Conservation (phyloP, 139 green algal genomes). For the Coelastrella sp. region DNA sequence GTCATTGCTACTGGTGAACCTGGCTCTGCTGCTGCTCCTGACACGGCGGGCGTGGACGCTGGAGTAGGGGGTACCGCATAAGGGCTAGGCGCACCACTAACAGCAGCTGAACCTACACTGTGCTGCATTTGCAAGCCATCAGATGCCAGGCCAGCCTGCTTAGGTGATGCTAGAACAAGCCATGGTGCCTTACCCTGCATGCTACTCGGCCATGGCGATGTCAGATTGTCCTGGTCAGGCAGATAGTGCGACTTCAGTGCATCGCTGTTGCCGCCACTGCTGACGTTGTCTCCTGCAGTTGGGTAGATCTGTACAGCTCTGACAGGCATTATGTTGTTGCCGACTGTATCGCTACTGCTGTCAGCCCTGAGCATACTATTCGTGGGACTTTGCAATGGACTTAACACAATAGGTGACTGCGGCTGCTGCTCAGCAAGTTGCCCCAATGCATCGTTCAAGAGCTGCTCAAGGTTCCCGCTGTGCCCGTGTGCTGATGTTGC, state of each 20-base stretch:
- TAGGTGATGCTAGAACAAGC: not conserved
- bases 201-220: not conserved
- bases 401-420: too few species aligned
- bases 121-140: not conserved
- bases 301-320: too few species aligned
- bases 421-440: not conserved
- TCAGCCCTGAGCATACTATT: too few species aligned
- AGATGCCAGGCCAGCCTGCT: not conserved
- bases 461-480: not conserved
- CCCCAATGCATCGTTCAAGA: not conserved
- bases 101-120: not conserved
- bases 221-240: constrained; percentile 4
- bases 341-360: too few species aligned
- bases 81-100: not conserved
- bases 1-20: not conserved
- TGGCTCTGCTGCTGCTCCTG: not conserved
- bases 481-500: not conserved
- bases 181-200: not conserved
- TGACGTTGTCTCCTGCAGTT: not conserved
- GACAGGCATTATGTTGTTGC: too few species aligned
- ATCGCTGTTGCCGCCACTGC: not conserved
- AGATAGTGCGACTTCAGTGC: not conserved
- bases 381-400: too few species aligned
- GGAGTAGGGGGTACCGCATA: not conserved
- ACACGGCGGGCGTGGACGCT: too few species aligned